Conservation (phyloP, 2,329 filamentous ascomycete species). For the Monilinia laxa region DNA sequence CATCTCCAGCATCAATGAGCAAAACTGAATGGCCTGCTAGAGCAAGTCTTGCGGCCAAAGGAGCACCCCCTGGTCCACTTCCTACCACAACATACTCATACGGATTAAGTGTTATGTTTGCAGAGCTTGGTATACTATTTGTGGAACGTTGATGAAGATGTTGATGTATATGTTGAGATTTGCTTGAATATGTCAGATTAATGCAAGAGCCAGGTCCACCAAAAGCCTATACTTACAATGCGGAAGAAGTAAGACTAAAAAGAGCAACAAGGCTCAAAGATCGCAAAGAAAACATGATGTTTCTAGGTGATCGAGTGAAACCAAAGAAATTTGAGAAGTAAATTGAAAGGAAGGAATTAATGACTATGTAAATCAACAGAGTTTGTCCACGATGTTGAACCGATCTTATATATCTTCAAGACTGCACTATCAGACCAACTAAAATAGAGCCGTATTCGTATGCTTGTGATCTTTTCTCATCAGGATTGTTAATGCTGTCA, state of each 20-base stretch:
- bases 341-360: neutral
- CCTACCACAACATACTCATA: constrained; percentile 55
- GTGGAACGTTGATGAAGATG: neutral
- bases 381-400: neutral
- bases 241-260: constrained; percentile 13
- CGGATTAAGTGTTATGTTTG: constrained; percentile 11
- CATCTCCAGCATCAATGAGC: constrained; percentile 54
- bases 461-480: neutral
- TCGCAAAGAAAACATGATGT: constrained; percentile 9
- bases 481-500: neutral
- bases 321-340: neutral
- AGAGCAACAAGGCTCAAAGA: constrained; percentile 14
- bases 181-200: neutral
- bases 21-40: constrained; percentile 52
- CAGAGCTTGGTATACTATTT: neutral
- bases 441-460: neutral
- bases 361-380: neutral
- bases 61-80: constrained; percentile 52
- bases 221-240: constrained; percentile 1
- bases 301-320: neutral
- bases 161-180: constrained; percentile 6
- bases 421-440: neutral
- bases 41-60: constrained; percentile 51
- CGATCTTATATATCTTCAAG: neutral
- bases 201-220: neutral